Base-by-base conservation (phyloP, 352 stramenopile genomes). In the Globisporangium cylindrosporum region DNA sequence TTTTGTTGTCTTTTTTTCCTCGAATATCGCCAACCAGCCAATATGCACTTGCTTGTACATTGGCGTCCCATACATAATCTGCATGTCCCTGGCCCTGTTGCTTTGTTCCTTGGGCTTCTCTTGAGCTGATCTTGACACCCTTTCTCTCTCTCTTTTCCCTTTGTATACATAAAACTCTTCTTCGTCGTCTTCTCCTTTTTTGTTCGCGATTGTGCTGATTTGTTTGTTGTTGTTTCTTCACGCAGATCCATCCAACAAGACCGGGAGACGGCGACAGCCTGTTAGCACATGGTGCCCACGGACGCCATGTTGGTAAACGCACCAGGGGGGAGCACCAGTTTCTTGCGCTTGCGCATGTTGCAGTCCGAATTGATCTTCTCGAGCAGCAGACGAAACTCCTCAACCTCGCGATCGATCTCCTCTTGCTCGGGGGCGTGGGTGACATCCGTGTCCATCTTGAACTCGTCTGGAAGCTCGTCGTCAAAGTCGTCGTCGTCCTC, bases 361-460 rank as follows among this genome's bases (percentile, higher is more conserved):
- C 76, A 83, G 66, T 90, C 79, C 12, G 78, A 49, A 67, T 88
- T 85, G 68, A 91, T 90, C 67, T 88, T 85, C 70, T 91, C 85
- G 63, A 93, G 72, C 72, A 90, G 64, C 46, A 83, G 43, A 25
- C 85, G 82, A 56, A 93, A 93, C 55, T 84, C 78, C 69, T 93
- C 85, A 15, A 93, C 85, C 66, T 93, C 85, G n/a, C 81, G 81
- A 55, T 93, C 85, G 38, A 91, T 79, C 41, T 80, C 80, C 62
- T 88, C 79, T 36, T 87, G 74, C 20, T 85, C 79, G 5, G 72
- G 64, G n/a, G 73, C 73, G 15, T 59, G 64, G 2, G 59, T 67
- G 29, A 80, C 75, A 36, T 61, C 20, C 56, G 61, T 49, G 62
- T 62, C 55, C 56, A 62, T 29, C 32, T 62, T 62, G 56, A 62